These are phyloP conservation scores for Rusavskia elegans DNA, from an alignment of 495 filamentous ascomycete genomes.

Conservation along the genomic window DNA sequence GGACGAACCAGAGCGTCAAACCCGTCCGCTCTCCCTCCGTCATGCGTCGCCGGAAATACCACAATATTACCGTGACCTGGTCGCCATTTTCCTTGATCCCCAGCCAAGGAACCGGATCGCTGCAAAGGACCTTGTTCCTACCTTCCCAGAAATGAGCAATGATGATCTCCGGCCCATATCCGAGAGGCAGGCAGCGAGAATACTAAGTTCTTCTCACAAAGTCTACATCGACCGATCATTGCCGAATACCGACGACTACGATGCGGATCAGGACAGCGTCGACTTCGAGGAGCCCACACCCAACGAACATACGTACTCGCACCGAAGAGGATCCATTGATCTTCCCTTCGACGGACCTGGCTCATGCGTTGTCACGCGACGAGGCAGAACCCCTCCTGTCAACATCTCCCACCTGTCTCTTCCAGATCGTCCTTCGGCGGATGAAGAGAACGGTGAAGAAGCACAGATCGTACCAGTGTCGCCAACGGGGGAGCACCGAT, in stretches of 20 bases:
- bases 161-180: neutral
- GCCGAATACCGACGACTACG: neutral
- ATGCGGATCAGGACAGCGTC: neutral
- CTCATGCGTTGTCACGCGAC: conserved; percentile 2
- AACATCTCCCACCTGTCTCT: neutral
- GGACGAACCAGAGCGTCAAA: conserved; percentile 75
- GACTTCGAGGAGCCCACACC: neutral
- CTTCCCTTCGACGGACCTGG: conserved; percentile 8
- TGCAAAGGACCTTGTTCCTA: conserved; percentile 37
- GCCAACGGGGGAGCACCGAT: conserved; percentile 6
- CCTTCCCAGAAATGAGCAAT: conserved; percentile 25
- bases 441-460: neutral
- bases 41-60: conserved; percentile 30
- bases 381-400: neutral
- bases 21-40: conserved; percentile 45
- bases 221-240: neutral
- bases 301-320: neutral
- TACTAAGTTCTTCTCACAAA: neutral
- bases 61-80: conserved; percentile 40
- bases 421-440: neutral
- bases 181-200: neutral
- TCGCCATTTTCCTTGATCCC: conserved; percentile 40
- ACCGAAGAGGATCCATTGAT: neutral
- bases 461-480: conserved; percentile 10
- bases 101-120: conserved; percentile 36